These are phyloP conservation scores for Mycena chlorophos DNA, from an alignment of 768 basidiomycete genomes.

Conservation along the genomic window DNA sequence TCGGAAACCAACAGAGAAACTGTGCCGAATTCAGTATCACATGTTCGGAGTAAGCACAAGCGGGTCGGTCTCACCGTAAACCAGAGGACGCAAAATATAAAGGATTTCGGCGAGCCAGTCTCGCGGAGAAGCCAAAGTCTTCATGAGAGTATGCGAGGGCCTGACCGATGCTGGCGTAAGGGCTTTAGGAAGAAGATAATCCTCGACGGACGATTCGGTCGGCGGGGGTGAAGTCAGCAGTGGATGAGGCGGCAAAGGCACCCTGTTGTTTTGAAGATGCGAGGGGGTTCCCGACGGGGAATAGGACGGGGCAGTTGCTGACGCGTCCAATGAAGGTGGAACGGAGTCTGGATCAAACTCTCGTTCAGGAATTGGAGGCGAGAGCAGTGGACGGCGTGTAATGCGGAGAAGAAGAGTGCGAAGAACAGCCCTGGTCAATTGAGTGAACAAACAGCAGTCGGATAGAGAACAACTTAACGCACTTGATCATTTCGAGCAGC, in stretches of 20 bases:
- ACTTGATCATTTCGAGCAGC: conserved; percentile 85
- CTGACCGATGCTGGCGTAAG: conserved; percentile 72
- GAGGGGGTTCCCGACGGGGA: conserved; percentile 69
- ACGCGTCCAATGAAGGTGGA: conserved; percentile 50
- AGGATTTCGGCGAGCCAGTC: conserved; percentile 77
- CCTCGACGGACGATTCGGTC: conserved; percentile 65
- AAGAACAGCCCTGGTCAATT: conserved; percentile 59
- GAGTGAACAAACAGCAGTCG: neutral
- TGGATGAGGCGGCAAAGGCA: conserved; percentile 63
- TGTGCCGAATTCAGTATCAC: conserved; percentile 23
- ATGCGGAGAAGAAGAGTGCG: conserved; percentile 71
- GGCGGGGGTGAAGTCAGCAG: conserved; percentile 55
- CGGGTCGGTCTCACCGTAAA: conserved; percentile 63
- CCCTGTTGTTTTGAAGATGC: conserved; percentile 78
- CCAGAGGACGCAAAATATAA: conserved; percentile 71
- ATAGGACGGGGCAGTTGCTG: conserved; percentile 60
- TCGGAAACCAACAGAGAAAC: conserved; percentile 47
- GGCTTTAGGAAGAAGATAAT: conserved; percentile 81
- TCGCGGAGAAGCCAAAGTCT: conserved; percentile 56
- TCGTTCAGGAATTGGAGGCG: conserved; percentile 81
- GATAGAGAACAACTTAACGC: conserved; percentile 27
- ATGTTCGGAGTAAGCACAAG: conserved; percentile 8
- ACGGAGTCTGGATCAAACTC: conserved; percentile 79
- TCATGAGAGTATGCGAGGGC: conserved; percentile 66
- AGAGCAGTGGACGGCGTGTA: conserved; percentile 74